Evolutionary conservation across 805 yeast species (phyloP), one percentile per base, ranked within the genome.

Genomic region (Lipomyces starkeyi): DNA sequence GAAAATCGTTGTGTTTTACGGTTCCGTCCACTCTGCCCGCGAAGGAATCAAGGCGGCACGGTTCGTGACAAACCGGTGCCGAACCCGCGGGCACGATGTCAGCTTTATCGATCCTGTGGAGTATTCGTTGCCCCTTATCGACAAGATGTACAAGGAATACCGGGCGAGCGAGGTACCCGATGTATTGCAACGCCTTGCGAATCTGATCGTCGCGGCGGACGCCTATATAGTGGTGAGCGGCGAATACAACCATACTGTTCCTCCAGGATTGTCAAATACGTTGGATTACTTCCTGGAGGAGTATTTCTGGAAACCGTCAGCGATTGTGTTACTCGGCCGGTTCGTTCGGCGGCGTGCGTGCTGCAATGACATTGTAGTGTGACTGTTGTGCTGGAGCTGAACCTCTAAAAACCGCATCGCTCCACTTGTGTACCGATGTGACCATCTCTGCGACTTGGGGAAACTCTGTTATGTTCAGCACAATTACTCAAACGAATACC

Each of bases 121-220:
- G 56, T 53, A 53, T 22, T 11, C 56, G 56, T 53, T 53, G 56
- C 56, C 56, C 34, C 22, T 53, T 4, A 22, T 53, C n/a, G 56
- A 53, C 32, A 53, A 53, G 35, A 53, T 53, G 56, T 53, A 53
- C 56, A 53, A 53, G 56, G 56, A 53, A 53, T 53, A 53, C 56
- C 56, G 56, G 22, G 22, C 56, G 34, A 35, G 34, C n/a, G 56
- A 53, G 34, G 56, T 20, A 29, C 56, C 56, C n/a, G 34, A 22
- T 11, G 56, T 53, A 8, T 9, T 53, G 56, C 56, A 53, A 53
- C 56, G 56, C 5, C n/a, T 53, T 11, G 32, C n/a, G n/a, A 53
- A 53, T 22, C 34, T 53, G 35, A 22, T 53, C 56, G n/a, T 20
- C 22, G 56, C 56, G 35, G 56, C 56, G 34, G 56, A 53, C 29